These are phyloP conservation scores for Cystobasidium sp. DNA, from an alignment of 1,284 basidiomycete genomes.

Conservation along the genomic window DNA sequence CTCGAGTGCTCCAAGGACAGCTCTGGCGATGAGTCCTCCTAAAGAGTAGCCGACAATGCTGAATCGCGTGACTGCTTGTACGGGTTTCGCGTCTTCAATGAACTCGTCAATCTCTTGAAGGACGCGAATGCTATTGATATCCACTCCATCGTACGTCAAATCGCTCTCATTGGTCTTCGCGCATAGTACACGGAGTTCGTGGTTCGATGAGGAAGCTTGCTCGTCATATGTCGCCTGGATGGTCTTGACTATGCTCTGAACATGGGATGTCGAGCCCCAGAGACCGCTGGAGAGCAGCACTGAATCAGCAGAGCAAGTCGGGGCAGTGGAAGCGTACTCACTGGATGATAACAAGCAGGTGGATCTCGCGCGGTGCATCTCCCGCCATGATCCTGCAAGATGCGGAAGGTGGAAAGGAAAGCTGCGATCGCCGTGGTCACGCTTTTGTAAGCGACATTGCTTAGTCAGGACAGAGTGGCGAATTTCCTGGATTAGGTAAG, in stretches of 20 bases:
- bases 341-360: conserved; percentile 31
- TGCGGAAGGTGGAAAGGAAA: background rate
- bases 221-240: conserved; percentile 15
- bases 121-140: conserved; percentile 72
- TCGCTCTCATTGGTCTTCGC: conserved; percentile 65
- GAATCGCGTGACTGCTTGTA: conserved; percentile 42
- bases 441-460: too few relatives aligned
- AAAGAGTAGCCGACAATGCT: conserved; percentile 65
- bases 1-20: conserved; percentile 72
- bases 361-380: background rate
- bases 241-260: conserved; percentile 47
- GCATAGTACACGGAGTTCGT: conserved; percentile 55
- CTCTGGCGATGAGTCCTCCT: conserved; percentile 78
- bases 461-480: too few relatives aligned
- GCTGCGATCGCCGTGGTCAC: background rate
- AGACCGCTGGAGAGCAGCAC: conserved; percentile 36
- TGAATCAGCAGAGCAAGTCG: background rate
- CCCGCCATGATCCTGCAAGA: background rate
- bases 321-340: background rate
- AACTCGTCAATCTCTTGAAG: conserved; percentile 63
- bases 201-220: background rate
- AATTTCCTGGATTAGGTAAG: too few relatives aligned
- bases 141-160: conserved; percentile 73
- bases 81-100: conserved; percentile 30
- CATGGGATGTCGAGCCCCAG: conserved; percentile 48